These are phyloP conservation scores for Cercospora sojina DNA, from an alignment of 2,329 filamentous ascomycete genomes.

Conservation along the genomic window DNA sequence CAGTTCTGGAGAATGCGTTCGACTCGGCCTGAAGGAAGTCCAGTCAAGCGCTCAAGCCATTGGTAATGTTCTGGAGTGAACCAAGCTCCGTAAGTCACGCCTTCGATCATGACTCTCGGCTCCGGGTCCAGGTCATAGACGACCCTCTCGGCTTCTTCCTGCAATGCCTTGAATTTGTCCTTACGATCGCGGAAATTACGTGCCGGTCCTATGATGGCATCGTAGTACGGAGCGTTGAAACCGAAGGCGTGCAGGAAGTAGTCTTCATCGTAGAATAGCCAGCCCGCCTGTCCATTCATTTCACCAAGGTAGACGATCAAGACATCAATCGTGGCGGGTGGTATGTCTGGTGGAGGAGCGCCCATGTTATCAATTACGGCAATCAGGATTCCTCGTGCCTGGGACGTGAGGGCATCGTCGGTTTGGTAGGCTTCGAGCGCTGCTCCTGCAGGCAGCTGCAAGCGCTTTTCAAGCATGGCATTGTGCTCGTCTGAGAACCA, in stretches of 20 bases:
- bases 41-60: background rate
- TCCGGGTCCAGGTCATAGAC: background rate
- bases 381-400: background rate
- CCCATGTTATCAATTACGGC: background rate
- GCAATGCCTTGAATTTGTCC: background rate
- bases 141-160: background rate
- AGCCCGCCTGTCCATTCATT: background rate
- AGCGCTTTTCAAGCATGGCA: background rate
- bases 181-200: background rate
- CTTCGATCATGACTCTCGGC: background rate
- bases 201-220: background rate
- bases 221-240: background rate
- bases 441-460: background rate
- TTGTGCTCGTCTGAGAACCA: background rate
- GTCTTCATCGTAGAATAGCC: background rate
- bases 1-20: background rate
- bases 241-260: background rate
- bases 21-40: background rate
- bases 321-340: background rate
- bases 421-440: background rate
- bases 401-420: background rate
- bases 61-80: background rate
- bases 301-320: background rate
- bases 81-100: background rate
- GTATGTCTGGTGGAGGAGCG: background rate